These are phyloP conservation scores for Nemania sp. DNA, from an alignment of 2,329 filamentous ascomycete genomes.

Conservation along the genomic window DNA sequence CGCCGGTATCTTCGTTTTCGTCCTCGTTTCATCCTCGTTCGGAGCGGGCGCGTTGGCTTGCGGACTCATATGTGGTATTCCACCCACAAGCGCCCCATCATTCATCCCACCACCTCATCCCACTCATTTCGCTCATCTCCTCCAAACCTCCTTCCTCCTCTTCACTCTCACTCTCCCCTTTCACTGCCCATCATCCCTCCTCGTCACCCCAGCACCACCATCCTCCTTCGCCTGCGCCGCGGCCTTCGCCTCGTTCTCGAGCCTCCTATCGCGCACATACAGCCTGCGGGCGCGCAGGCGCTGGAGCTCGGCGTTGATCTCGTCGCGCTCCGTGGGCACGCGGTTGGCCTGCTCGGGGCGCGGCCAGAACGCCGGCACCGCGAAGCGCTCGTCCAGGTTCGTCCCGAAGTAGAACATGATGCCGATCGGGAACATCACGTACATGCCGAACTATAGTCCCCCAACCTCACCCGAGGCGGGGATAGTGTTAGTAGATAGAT, in stretches of 20 bases:
- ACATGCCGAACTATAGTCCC: slow-evolving; percentile 89
- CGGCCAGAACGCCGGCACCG: slow-evolving; percentile 92
- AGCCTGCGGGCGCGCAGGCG: slow-evolving; percentile 66
- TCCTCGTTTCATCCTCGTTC: not conserved
- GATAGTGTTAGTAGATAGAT: not conserved
- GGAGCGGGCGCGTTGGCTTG: too few relatives aligned
- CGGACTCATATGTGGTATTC: too few relatives aligned
- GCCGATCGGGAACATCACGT: slow-evolving; percentile 97
- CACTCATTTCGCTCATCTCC: too few relatives aligned
- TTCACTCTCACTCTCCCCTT: too few relatives aligned
- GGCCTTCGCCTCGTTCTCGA: slow-evolving; percentile 42
- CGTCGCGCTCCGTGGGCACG: slow-evolving; percentile 75
- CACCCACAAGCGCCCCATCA: too few relatives aligned
- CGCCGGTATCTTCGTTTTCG: not conserved
- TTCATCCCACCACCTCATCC: too few relatives aligned
- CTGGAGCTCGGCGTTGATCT: slow-evolving; percentile 81
- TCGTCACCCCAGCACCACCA: slow-evolving; percentile 2
- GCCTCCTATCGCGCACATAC: slow-evolving; percentile 74
- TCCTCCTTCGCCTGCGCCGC: slow-evolving; percentile 7
- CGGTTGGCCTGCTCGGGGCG: slow-evolving; percentile 75
- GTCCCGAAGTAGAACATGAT: slow-evolving; percentile 99
- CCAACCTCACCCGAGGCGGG: not conserved
- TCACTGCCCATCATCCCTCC: too few relatives aligned
- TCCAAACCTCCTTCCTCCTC: too few relatives aligned
- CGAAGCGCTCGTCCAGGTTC: slow-evolving; percentile 91